Conservation (phyloP, 2,329 filamentous ascomycete species). For the Phaeosphaeria sp. region DNA sequence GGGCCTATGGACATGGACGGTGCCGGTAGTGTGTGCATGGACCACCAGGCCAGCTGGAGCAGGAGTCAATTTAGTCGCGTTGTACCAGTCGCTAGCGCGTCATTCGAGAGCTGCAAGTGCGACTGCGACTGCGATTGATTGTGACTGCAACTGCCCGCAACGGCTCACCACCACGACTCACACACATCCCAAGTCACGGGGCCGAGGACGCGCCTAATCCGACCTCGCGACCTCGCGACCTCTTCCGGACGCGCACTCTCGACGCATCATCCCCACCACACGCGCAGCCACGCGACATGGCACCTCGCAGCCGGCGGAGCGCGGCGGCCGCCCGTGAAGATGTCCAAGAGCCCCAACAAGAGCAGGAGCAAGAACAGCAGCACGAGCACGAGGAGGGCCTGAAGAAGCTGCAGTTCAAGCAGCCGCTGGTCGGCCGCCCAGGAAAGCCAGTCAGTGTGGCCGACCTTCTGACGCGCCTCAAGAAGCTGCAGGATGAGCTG, state of each 20-base stretch:
- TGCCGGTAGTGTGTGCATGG: conserved; percentile 6
- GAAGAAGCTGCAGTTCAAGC: conserved; percentile 73
- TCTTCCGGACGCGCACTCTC: neutral
- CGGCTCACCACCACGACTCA: neutral
- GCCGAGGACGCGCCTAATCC: neutral
- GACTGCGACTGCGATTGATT: too few relatives aligned
- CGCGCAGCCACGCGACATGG: conserved; percentile 46
- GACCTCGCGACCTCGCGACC: neutral
- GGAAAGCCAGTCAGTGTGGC: conserved; percentile 86
- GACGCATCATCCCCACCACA: conserved; percentile 10
- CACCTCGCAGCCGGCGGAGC: conserved; percentile 48
- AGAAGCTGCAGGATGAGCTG: conserved; percentile 82
- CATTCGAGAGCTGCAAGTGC: neutral
- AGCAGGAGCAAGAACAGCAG: conserved; percentile 51
- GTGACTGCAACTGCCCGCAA: neutral
- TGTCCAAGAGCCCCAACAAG: conserved; percentile 28
- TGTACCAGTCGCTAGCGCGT: conserved; percentile 13
- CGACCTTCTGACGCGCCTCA: conserved; percentile 81
- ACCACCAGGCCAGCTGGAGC: conserved; percentile 17
- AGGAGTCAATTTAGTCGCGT: conserved; percentile 11
- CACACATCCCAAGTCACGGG: neutral
- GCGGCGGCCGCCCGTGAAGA: conserved; percentile 41
- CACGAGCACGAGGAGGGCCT: conserved; percentile 43
- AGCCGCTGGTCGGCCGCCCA: conserved; percentile 88
- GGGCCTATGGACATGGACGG: neutral